A percentile compares a stretch with the other conserved stretches of the same genome.
phyloP scores from a whole-genome alignment of 2,329 filamentous ascomycete genomes.

The Ceratocystis albifundus region DNA sequence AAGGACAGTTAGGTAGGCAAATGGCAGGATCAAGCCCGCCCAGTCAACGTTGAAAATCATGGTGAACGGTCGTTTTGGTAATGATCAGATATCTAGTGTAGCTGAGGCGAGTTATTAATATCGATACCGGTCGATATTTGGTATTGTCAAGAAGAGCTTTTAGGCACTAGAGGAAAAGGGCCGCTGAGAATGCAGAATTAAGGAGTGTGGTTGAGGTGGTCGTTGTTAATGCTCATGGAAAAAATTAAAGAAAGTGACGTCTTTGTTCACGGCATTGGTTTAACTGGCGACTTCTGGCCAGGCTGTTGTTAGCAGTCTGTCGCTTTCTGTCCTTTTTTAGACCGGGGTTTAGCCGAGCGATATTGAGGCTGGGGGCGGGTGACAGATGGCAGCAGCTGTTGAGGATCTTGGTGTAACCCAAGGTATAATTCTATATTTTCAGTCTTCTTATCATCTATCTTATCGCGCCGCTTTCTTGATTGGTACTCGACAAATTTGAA shows the following conservation, averaged over 20 bases:
- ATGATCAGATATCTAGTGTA: neutral
- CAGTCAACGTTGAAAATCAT: conserved; percentile 56
- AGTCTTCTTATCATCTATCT: neutral
- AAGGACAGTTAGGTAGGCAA: conserved; percentile 81
- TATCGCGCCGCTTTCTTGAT: neutral
- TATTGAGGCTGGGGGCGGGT: neutral
- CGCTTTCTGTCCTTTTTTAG: conserved; percentile 1
- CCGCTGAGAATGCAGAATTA: conserved; percentile 8
- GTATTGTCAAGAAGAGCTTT: neutral
- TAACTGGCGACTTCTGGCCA: conserved; percentile 15
- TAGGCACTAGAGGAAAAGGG: neutral
- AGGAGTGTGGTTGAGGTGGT: conserved; percentile 12
- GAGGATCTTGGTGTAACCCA: no score
- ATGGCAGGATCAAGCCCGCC: conserved; percentile 72
- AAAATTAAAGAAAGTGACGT: conserved; percentile 18
- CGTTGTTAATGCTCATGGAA: neutral
- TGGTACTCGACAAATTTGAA: neutral
- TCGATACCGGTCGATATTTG: neutral
- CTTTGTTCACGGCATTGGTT: neutral
- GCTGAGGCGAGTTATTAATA: neutral
- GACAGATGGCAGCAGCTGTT: neutral
- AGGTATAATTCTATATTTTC: no score
- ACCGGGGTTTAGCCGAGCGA: conserved; percentile 15
- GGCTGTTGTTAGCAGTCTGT: conserved; percentile 15
- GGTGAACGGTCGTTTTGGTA: conserved; percentile 21